phyloP scores from a whole-genome alignment of 345 rosid species.

The Linum tenue region DNA sequence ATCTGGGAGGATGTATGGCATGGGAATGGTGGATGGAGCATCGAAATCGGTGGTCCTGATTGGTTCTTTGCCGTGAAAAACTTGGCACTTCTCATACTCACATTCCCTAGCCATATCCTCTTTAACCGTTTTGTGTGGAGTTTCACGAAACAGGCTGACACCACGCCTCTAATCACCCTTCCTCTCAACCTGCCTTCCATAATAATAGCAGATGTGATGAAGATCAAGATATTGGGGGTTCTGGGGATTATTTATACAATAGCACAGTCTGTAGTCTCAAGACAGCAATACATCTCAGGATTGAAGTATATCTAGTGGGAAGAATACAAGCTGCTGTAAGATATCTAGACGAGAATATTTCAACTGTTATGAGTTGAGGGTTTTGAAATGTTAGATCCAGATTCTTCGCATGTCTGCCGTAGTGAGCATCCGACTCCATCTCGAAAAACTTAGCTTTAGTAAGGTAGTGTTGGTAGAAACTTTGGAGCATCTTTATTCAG shows the following conservation, averaged over 20 bases:
- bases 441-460: no score
- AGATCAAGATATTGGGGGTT: constrained; percentile 71
- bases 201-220: constrained; percentile 72
- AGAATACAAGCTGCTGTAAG: background rate
- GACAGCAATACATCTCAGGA: constrained; percentile 90
- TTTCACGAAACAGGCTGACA: constrained; percentile 51
- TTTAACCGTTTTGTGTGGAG: constrained; percentile 93
- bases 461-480: no score
- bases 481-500: no score
- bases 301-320: constrained; percentile 67
- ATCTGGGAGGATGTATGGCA: constrained; percentile 91
- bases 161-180: constrained; percentile 57
- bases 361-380: background rate
- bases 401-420: background rate
- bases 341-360: background rate
- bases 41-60: constrained; percentile 83
- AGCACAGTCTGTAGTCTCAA: constrained; percentile 74
- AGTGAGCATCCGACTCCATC: background rate
- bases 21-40: constrained; percentile 83
- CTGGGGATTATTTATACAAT: constrained; percentile 75
- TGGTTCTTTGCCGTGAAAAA: constrained; percentile 94
- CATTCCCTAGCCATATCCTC: constrained; percentile 85
- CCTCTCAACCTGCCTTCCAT: constrained; percentile 89
- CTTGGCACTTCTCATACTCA: constrained; percentile 70
- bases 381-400: background rate